These are phyloP conservation scores for Atkinsonella texensis DNA, from an alignment of 2,329 filamentous ascomycete genomes.

Conservation along the genomic window DNA sequence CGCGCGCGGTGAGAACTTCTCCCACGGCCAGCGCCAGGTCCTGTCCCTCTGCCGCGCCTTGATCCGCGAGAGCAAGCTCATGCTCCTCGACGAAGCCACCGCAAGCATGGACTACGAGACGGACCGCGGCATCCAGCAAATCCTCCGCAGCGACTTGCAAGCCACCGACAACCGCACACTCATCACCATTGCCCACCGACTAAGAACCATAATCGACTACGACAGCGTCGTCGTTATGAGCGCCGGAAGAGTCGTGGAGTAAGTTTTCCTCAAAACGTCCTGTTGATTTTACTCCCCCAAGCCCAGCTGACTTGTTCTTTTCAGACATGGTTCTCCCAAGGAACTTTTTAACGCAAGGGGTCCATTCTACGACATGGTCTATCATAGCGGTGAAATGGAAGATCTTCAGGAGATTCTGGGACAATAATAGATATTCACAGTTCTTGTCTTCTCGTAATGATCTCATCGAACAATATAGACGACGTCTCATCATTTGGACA, in stretches of 20 bases:
- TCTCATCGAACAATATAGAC: not conserved
- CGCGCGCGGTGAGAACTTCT: conserved; percentile 42
- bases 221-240: conserved; percentile 47
- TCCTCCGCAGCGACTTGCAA: conserved; percentile 37
- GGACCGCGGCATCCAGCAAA: conserved; percentile 41
- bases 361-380: conserved; percentile 42
- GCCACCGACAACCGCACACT: conserved; percentile 35
- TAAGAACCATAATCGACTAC: conserved; percentile 48
- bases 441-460: not conserved
- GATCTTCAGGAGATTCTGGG: conserved; percentile 28
- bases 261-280: too few species aligned
- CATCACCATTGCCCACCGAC: conserved; percentile 45
- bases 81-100: conserved; percentile 47
- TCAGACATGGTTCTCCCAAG: conserved; percentile 32
- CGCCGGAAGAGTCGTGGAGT: conserved; percentile 40
- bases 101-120: conserved; percentile 49
- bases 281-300: not conserved
- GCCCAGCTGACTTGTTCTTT: not conserved
- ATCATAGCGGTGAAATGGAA: conserved; percentile 40
- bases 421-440: not conserved
- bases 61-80: conserved; percentile 40
- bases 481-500: not conserved
- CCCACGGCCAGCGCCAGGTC: conserved; percentile 46
- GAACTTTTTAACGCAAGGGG: conserved; percentile 33
- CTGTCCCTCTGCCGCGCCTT: conserved; percentile 45